These are phyloP conservation scores for Rhizophagus clarus DNA, from an alignment of 192 early-diverging fungal genomes.

Conservation along the genomic window DNA sequence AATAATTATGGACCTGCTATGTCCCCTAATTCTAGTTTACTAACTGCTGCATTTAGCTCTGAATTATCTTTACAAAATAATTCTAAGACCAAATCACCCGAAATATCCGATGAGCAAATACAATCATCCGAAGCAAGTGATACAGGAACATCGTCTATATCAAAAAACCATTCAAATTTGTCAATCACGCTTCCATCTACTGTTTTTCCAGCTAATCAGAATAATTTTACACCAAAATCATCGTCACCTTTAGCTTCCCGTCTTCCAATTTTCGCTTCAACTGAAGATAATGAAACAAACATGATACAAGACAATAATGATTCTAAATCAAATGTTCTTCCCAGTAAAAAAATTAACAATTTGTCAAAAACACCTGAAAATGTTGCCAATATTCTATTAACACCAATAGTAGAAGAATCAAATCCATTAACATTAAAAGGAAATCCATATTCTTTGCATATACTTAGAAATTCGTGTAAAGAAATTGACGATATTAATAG, in stretches of 20 bases:
- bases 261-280: constrained; percentile 9
- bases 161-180: background rate
- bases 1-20: background rate
- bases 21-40: background rate
- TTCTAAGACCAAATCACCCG: too few species aligned
- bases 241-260: constrained; percentile 15
- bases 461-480: too few species aligned
- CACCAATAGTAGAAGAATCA: constrained; percentile 17
- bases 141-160: background rate
- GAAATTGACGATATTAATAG: background rate
- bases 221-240: constrained; percentile 17
- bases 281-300: background rate
- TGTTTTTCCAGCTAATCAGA: background rate
- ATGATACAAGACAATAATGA: background rate
- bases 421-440: background rate
- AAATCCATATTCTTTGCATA: background rate
- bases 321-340: background rate
- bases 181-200: too few species aligned
- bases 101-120: background rate
- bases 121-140: background rate
- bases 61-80: background rate
- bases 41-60: background rate
- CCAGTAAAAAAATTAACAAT: background rate
- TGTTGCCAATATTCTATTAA: background rate
- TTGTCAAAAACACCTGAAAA: background rate